Evolutionary conservation across 2,329 filamentous ascomycete species (phyloP).

Genomic region (Calonectria pseudoturangicola): DNA sequence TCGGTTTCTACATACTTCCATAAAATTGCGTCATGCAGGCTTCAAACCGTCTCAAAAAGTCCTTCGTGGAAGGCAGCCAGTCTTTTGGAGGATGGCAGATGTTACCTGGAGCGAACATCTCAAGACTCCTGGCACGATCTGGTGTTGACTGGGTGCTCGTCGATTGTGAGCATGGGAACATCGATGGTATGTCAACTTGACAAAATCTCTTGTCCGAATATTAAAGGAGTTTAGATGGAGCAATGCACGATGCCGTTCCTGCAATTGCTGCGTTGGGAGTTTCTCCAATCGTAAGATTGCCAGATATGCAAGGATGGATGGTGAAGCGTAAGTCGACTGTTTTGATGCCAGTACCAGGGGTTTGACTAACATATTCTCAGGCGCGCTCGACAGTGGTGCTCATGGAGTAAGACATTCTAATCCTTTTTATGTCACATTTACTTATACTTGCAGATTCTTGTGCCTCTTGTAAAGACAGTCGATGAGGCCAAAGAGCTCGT

Average conservation of each 20-base stretch:
- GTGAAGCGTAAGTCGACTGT: conserved; percentile 37
- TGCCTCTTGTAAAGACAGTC: background rate
- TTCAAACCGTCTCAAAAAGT: conserved; percentile 68
- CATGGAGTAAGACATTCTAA: background rate
- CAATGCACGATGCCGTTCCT: conserved; percentile 9
- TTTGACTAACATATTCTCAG: background rate
- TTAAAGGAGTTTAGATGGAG: conserved; percentile 59
- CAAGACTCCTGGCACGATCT: background rate
- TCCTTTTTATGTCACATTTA: no score
- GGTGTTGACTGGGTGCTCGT: conserved; percentile 10
- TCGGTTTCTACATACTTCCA: background rate
- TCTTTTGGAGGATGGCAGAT: conserved; percentile 15
- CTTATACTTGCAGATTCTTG: conserved; percentile 1
- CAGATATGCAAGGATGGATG: conserved; percentile 12
- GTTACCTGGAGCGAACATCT: conserved; percentile 1
- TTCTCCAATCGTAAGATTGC: background rate
- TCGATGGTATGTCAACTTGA: background rate
- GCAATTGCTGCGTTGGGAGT: background rate
- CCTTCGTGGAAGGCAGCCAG: conserved; percentile 65
- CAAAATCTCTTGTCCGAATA: conserved; percentile 56
- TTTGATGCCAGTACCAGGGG: conserved; percentile 43
- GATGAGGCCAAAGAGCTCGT: conserved; percentile 3
- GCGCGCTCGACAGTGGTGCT: conserved; percentile 3
- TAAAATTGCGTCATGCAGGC: conserved; percentile 58
- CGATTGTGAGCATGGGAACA: conserved; percentile 20